Evolutionary conservation across 129 eudicot genomes (phyloP).

Genomic region (Chrysanthemum seticuspe): DNA sequence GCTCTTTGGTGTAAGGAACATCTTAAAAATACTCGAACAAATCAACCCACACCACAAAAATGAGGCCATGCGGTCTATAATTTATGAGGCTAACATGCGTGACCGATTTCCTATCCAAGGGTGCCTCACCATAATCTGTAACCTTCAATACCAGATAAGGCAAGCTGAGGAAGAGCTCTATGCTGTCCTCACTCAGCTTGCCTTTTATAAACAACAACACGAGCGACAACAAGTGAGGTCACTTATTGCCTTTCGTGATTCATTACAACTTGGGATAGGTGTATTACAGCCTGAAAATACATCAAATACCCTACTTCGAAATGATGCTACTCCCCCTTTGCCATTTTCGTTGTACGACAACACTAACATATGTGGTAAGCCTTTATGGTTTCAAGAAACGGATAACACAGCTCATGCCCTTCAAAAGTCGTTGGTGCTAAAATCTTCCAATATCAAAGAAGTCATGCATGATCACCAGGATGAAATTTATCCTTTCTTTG

Average conservation of each 20-base stretch:
- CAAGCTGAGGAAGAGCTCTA: slow-evolving; percentile 48
- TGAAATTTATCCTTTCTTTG: background rate
- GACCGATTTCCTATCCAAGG: slow-evolving; percentile 68
- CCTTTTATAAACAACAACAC: slow-evolving; percentile 33
- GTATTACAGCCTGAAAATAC: slow-evolving; percentile 17
- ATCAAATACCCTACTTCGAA: slow-evolving; percentile 26
- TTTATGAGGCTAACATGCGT: slow-evolving; percentile 65
- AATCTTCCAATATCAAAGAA: background rate
- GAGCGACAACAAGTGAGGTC: slow-evolving; percentile 31
- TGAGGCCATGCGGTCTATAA: slow-evolving; percentile 73
- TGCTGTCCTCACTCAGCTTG: slow-evolving; percentile 43
- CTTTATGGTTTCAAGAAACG: slow-evolving; percentile 47
- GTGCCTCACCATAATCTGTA: slow-evolving; percentile 45
- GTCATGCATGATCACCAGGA: background rate
- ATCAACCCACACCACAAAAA: slow-evolving; percentile 45
- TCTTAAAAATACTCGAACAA: slow-evolving; percentile 53
- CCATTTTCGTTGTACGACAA: slow-evolving; percentile 33
- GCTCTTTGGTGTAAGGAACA: slow-evolving; percentile 72
- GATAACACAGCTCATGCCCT: slow-evolving; percentile 2
- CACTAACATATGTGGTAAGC: slow-evolving; percentile 28
- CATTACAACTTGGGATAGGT: slow-evolving; percentile 26
- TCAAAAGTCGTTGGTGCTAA: background rate
- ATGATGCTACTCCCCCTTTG: slow-evolving; percentile 28
- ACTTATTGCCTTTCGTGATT: slow-evolving; percentile 29
- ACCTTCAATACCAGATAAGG: slow-evolving; percentile 41